phyloP scores from a whole-genome alignment of 345 rosid genomes.

The Eucalyptus guilfoylei region DNA sequence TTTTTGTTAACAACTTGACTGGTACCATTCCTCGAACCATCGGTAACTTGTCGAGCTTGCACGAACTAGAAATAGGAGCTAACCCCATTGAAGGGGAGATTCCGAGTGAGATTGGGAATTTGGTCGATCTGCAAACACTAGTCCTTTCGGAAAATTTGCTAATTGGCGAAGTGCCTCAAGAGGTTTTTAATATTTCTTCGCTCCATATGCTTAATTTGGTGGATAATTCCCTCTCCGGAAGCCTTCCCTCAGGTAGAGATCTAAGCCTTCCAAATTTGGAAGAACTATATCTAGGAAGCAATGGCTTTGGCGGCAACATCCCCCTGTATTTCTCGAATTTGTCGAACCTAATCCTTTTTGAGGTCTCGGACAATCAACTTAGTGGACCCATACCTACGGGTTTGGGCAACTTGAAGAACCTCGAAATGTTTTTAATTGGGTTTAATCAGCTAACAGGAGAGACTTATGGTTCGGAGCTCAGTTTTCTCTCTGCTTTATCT shows the following conservation, averaged over 20 bases:
- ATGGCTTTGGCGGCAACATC: too few species aligned
- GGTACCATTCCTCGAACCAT: too few species aligned
- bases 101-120: too few species aligned
- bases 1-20: accelerated
- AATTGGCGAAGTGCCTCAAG: accelerated
- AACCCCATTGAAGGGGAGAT: too few species aligned
- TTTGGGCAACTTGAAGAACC: too few species aligned
- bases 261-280: too few species aligned
- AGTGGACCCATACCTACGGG: accelerated
- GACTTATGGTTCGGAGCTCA: accelerated
- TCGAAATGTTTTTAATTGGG: accelerated
- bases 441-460: accelerated
- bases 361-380: accelerated
- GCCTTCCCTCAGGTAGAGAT: too few species aligned
- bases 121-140: accelerated
- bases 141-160: accelerated
- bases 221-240: accelerated
- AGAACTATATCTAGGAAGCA: accelerated
- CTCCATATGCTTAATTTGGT: accelerated
- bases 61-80: accelerated
- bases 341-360: accelerated
- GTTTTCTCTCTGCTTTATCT: too few species aligned
- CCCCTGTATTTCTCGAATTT: too few species aligned
- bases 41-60: too few species aligned
- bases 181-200: too few species aligned